Base-by-base conservation (phyloP, 148 eudicot species). In the Oxyria digyna region DNA sequence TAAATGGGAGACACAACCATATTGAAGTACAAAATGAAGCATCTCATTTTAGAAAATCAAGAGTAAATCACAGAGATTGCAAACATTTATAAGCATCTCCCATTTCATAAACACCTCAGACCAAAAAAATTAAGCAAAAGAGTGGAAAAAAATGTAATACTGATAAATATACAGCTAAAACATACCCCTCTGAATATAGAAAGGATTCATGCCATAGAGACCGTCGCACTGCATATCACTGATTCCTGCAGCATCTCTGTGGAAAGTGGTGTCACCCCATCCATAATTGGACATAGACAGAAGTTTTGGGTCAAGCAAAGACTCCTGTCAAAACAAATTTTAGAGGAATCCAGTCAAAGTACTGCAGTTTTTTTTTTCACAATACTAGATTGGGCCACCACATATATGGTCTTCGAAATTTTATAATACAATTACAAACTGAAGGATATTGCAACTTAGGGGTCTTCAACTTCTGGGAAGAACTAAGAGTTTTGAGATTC, bases 141-240 rank as follows among this genome's bases (percentile, higher is more conserved):
- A 54, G 13, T 26, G 31, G 31, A 38, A 59, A 6, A 59, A 15
- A 18, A 29, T 59, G n/a, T 38, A 29, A 31, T 59, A 59, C 18
- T 27, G 1, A 31, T 14, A 14, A 59, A 59, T 11, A 1, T 59
- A 59, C 35, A 14, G 23, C 8, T 46, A 21, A 65, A 55, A 32
- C 31, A 65, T 81, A 87, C 96, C 97, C 80, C 78, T 85, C 71
- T 81, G 75, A 67, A 94, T 90, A 71, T 83, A 90, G 80, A 94
- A 94, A 45, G 99, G 99, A 76, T 83, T 81, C 70, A 94, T 74
- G 14, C 97, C 99, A 79, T 90, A 94, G 43, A 74, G 67, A 71
- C 75, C 75, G 78, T 85, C 91, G 67, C 82, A 76, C 40, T 78
- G 84, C 90, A 81, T 86, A 33, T 69, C 81, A 50, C 67, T 78